Conservation (phyloP, 2,329 filamentous ascomycete species). For the Monilinia fructicola region DNA sequence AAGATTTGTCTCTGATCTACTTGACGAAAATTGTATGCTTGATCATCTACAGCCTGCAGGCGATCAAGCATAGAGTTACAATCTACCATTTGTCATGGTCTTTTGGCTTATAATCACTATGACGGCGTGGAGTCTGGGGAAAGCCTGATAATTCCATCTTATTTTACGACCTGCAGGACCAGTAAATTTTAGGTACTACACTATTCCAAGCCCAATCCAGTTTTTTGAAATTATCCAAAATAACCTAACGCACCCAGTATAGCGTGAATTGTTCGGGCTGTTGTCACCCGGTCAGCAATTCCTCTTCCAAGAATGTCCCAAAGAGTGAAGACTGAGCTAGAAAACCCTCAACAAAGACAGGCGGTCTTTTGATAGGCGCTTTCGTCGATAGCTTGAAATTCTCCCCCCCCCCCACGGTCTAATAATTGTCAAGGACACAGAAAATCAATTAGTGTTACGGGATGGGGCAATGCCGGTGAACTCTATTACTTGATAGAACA, state of each 20-base stretch:
- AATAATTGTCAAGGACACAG: background rate
- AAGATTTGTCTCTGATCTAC: too few species aligned
- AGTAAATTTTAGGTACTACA: background rate
- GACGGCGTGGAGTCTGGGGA: too few species aligned
- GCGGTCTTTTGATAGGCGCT: background rate
- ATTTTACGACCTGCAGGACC: background rate
- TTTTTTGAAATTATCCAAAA: background rate
- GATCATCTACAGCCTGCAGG: too few species aligned
- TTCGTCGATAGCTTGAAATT: background rate
- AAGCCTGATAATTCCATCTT: too few species aligned
- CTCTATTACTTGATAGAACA: slow-evolving; percentile 4
- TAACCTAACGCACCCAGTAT: background rate
- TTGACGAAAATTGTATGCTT: too few species aligned
- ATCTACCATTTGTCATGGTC: too few species aligned
- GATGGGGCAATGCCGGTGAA: background rate
- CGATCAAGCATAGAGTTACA: too few species aligned
- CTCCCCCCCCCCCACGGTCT: background rate
- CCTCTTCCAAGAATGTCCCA: background rate
- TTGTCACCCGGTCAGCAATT: background rate
- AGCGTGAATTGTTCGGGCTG: background rate
- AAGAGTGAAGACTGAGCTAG: background rate
- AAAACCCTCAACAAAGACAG: background rate
- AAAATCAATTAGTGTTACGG: background rate
- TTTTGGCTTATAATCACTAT: too few species aligned
- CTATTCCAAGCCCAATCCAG: too few species aligned